phyloP scores from a whole-genome alignment of 2,329 filamentous ascomycete species.

The Botrytis fabae region DNA sequence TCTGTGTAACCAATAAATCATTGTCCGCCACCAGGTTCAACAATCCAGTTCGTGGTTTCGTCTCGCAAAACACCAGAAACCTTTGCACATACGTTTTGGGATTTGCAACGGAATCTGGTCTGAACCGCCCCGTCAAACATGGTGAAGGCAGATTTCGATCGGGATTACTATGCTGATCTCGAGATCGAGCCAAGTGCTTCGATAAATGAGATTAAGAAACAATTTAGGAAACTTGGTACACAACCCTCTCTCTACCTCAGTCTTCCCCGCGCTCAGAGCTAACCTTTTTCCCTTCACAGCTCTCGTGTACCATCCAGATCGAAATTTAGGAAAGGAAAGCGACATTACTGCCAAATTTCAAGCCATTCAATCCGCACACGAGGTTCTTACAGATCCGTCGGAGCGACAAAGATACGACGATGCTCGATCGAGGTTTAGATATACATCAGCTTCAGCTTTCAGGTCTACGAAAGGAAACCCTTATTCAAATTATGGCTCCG shows the following conservation, averaged over 20 bases:
- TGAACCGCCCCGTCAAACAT: slow-evolving; percentile 30
- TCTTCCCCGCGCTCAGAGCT: slow-evolving; percentile 7
- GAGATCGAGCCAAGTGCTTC: slow-evolving; percentile 59
- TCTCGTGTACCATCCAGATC: slow-evolving; percentile 68
- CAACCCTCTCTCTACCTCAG: slow-evolving; percentile 10
- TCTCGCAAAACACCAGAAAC: neutral
- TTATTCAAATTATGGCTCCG: slow-evolving; percentile 37
- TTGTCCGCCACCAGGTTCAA: slow-evolving; percentile 7
- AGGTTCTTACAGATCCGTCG: slow-evolving; percentile 54
- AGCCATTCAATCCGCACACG: slow-evolving; percentile 68
- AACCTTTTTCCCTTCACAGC: slow-evolving; percentile 44
- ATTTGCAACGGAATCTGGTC: slow-evolving; percentile 7
- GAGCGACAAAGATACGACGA: slow-evolving; percentile 41
- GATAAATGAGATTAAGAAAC: slow-evolving; percentile 66
- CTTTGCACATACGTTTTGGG: slow-evolving; percentile 6
- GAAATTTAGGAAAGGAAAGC: slow-evolving; percentile 66
- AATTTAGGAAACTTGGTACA: slow-evolving; percentile 66
- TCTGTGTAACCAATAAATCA: slow-evolving; percentile 10
- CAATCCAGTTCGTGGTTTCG: neutral
- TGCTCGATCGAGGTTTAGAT: slow-evolving; percentile 33
- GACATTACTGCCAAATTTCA: slow-evolving; percentile 70
- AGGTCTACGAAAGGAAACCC: slow-evolving; percentile 39
- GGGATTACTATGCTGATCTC: slow-evolving; percentile 68
- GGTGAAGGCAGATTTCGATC: slow-evolving; percentile 41
- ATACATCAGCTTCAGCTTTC: slow-evolving; percentile 27